A percentile compares a stretch with the other conserved stretches of the same genome.
These are phyloP conservation scores for Kodamaea laetipori DNA, from an alignment of 805 yeast species.

Conservation along the genomic window DNA sequence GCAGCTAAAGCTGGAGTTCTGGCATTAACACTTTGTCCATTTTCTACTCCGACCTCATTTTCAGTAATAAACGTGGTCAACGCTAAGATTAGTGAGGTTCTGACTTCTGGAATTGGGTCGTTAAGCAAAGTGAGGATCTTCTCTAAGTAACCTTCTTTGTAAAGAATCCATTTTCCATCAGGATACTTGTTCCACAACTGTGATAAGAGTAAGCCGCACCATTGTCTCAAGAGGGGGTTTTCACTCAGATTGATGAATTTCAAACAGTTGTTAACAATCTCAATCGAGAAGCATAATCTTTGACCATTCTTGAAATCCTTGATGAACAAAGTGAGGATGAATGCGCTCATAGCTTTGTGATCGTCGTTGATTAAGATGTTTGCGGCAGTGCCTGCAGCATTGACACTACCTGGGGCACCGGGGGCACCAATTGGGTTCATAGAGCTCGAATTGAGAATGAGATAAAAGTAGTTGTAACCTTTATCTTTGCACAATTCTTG, in stretches of 20 bases:
- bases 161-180: constrained; percentile 72
- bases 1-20: constrained; percentile 11
- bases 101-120: constrained; percentile 94
- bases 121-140: constrained; percentile 58
- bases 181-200: constrained; percentile 73
- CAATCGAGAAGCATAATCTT: constrained; percentile 72
- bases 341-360: constrained; percentile 94
- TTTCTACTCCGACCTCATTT: constrained; percentile 30
- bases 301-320: constrained; percentile 81
- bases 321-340: constrained; percentile 81
- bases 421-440: constrained; percentile 33
- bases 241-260: constrained; percentile 70
- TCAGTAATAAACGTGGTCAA: constrained; percentile 67
- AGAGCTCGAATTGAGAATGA: constrained; percentile 59
- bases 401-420: constrained; percentile 31
- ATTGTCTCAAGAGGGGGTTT: constrained; percentile 84
- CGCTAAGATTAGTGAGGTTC: constrained; percentile 80
- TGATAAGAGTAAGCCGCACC: constrained; percentile 82
- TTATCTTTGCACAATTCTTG: constrained; percentile 89
- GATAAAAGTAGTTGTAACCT: constrained; percentile 84
- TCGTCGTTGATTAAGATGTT: constrained; percentile 61
- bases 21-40: constrained; percentile 8
- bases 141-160: constrained; percentile 62
- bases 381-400: constrained; percentile 19
- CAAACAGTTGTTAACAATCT: constrained; percentile 67